Evolutionary conservation across 352 stramenopile genomes (phyloP).

Genomic region (Peronosclerospora sorghi): DNA sequence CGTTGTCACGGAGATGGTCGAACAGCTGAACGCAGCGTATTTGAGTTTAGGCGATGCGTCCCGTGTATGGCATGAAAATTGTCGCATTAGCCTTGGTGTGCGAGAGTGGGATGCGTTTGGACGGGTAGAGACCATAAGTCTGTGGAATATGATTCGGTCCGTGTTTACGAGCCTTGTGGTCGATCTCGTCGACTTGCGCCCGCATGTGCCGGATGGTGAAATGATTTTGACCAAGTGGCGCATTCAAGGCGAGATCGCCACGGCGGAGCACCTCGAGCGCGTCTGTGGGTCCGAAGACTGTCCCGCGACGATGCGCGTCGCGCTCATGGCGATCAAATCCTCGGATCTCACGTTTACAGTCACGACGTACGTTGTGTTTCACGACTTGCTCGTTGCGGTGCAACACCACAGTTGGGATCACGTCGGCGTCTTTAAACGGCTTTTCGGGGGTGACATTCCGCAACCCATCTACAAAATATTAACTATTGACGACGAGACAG

Average conservation of each 20-base stretch:
- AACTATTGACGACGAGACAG: slow-evolving; percentile 34
- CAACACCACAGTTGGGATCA: slow-evolving; percentile 80
- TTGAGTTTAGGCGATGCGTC: slow-evolving; percentile 54
- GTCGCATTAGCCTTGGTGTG: slow-evolving; percentile 58
- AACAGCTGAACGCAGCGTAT: slow-evolving; percentile 58
- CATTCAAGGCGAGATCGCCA: slow-evolving; percentile 67
- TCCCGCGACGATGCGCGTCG: slow-evolving; percentile 49
- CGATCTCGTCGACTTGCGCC: slow-evolving; percentile 69
- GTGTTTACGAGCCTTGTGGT: slow-evolving; percentile 67
- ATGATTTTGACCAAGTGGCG: slow-evolving; percentile 83
- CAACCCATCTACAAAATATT: slow-evolving; percentile 43
- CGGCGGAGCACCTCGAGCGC: slow-evolving; percentile 40
- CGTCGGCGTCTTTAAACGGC: slow-evolving; percentile 68
- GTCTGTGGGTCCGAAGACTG: slow-evolving; percentile 65
- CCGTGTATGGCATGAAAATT: slow-evolving; percentile 67
- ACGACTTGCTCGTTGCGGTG: slow-evolving; percentile 54
- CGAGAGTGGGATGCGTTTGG: slow-evolving; percentile 73
- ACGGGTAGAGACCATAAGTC: slow-evolving; percentile 54
- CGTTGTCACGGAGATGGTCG: slow-evolving; percentile 73
- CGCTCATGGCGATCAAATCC: slow-evolving; percentile 66
- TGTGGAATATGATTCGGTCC: slow-evolving; percentile 76
- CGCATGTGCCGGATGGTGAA: slow-evolving; percentile 60
- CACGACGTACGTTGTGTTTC: slow-evolving; percentile 76
- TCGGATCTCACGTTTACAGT: slow-evolving; percentile 76
- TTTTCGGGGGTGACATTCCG: slow-evolving; percentile 69